These are phyloP conservation scores for Lipomyces spencermartinsiae DNA, from an alignment of 805 yeast genomes.

Conservation along the genomic window DNA sequence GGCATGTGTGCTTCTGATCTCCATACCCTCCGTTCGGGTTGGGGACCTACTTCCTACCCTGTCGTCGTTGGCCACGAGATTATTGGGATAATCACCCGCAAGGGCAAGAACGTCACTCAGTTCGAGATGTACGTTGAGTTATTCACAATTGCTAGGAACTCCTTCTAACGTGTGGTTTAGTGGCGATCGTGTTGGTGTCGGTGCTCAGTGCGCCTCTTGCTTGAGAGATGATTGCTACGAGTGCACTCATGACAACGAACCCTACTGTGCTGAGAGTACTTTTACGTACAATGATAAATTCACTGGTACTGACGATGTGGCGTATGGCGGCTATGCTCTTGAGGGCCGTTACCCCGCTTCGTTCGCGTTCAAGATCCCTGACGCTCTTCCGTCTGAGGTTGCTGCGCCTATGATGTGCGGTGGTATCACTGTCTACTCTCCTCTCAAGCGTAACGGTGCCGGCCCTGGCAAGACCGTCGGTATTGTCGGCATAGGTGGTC, in stretches of 20 bases:
- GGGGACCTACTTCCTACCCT: slow-evolving; percentile 52
- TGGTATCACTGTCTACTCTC: slow-evolving; percentile 75
- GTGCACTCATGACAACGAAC: slow-evolving; percentile 62
- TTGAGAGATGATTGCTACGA: slow-evolving; percentile 57
- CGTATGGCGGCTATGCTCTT: slow-evolving; percentile 69
- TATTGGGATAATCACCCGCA: slow-evolving; percentile 45
- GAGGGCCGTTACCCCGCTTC: slow-evolving; percentile 64
- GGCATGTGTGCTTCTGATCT: slow-evolving; percentile 67
- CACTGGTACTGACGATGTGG: slow-evolving; percentile 34
- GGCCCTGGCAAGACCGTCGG: slow-evolving; percentile 63
- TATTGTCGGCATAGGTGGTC: slow-evolving; percentile 69
- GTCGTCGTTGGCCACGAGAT: slow-evolving; percentile 60
- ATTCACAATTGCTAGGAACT: neutral
- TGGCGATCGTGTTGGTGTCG: slow-evolving; percentile 83
- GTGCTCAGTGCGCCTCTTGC: slow-evolving; percentile 72
- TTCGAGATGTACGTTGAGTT: slow-evolving; percentile 47
- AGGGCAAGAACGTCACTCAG: slow-evolving; percentile 63
- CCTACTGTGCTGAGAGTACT: slow-evolving; percentile 58
- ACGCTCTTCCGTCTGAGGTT: slow-evolving; percentile 54
- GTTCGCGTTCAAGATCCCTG: slow-evolving; percentile 70
- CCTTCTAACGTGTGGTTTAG: slow-evolving; percentile 5
- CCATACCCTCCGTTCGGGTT: slow-evolving; percentile 59
- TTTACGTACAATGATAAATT: slow-evolving; percentile 57
- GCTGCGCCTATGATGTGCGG: slow-evolving; percentile 82
- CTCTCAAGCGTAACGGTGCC: slow-evolving; percentile 57